phyloP scores from a whole-genome alignment of 2,329 filamentous ascomycete species.

The Didymella glomerata region DNA sequence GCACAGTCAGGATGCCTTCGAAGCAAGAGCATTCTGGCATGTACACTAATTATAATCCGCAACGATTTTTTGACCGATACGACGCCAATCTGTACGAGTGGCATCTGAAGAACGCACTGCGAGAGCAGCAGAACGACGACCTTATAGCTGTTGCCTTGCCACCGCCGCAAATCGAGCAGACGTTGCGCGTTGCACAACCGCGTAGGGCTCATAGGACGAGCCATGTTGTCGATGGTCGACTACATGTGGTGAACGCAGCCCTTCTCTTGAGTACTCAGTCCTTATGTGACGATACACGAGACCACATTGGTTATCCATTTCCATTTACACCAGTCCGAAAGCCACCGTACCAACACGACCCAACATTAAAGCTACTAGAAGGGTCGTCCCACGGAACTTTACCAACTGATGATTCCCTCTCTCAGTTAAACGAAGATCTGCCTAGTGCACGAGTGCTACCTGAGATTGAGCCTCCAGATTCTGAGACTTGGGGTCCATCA shows the following conservation, averaged over 20 bases:
- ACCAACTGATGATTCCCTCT: background rate
- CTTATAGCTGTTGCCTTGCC: background rate
- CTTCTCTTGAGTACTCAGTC: background rate
- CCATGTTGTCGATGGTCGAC: background rate
- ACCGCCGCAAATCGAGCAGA: background rate
- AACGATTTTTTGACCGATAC: background rate
- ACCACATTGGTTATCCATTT: background rate
- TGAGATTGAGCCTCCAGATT: background rate
- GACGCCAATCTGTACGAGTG: background rate
- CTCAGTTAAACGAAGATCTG: background rate
- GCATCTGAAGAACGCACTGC: background rate
- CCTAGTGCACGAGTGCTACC: background rate
- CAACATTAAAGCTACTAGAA: background rate
- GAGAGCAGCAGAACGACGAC: background rate
- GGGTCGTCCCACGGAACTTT: background rate
- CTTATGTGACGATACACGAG: background rate
- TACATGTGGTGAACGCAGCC: background rate
- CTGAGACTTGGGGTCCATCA: background rate
- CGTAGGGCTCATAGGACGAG: background rate
- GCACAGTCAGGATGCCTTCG: background rate
- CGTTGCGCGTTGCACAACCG: background rate
- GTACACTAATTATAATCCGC: background rate
- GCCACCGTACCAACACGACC: background rate
- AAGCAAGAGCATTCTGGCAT: background rate
- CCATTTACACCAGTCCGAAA: background rate